Conservation (phyloP, 2,329 filamentous ascomycete genomes). For the Coniochaeta hoffmannii region DNA sequence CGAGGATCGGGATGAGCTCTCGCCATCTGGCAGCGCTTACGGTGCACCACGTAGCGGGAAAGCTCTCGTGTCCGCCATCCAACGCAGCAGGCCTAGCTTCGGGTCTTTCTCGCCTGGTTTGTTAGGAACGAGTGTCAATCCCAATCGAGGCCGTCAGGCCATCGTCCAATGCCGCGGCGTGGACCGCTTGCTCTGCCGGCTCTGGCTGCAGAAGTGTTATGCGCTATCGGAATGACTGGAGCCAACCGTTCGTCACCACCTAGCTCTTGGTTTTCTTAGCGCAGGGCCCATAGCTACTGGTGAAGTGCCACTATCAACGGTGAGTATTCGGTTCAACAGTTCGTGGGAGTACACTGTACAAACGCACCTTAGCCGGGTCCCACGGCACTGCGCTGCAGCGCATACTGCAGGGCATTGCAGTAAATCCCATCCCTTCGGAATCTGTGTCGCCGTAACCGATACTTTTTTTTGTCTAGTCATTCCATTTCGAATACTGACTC, state of each 20-base stretch:
- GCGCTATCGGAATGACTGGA: neutral
- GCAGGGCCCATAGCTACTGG: neutral
- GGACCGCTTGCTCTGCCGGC: neutral
- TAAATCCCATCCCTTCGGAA: neutral
- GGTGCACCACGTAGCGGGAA: neutral
- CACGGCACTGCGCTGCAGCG: neutral
- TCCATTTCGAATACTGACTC: neutral
- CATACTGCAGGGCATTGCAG: neutral
- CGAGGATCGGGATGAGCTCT: neutral
- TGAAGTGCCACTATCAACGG: neutral
- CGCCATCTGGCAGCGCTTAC: neutral
- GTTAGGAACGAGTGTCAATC: neutral
- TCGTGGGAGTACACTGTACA: neutral
- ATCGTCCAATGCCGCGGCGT: neutral
- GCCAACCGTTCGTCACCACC: neutral
- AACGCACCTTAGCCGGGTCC: neutral
- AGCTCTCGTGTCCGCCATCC: neutral
- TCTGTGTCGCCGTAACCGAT: neutral
- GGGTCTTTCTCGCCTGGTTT: neutral
- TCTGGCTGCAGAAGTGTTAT: neutral
- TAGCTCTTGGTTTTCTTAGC: neutral
- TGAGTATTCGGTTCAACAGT: neutral
- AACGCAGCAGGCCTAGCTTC: neutral
- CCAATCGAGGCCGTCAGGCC: neutral
- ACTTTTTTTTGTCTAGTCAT: neutral